These are phyloP conservation scores for Trichoderma endophyticum DNA, from an alignment of 2,329 filamentous ascomycete species.

Conservation along the genomic window DNA sequence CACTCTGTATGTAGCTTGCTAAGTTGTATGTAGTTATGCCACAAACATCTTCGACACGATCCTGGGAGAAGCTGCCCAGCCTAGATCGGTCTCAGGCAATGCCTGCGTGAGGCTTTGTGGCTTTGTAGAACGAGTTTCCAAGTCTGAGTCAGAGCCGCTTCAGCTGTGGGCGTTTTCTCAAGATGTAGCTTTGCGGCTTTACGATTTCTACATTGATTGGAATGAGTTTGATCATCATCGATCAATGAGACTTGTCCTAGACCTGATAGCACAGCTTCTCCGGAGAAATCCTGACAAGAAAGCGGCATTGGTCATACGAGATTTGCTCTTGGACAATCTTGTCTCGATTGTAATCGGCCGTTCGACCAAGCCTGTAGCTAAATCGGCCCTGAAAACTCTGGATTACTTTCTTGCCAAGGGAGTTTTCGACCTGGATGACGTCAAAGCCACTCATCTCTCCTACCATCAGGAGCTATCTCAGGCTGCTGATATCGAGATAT, in stretches of 20 bases:
- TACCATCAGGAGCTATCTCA: conserved; percentile 30
- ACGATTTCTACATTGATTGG: conserved; percentile 64
- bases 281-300: conserved; percentile 45
- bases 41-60: conserved; percentile 46
- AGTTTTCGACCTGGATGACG: conserved; percentile 48
- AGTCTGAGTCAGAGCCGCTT: conserved; percentile 44
- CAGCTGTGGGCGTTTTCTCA: conserved; percentile 51
- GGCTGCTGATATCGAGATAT: conserved; percentile 32
- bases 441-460: conserved; percentile 43
- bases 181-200: conserved; percentile 47
- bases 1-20: conserved; percentile 13
- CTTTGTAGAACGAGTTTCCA: conserved; percentile 58
- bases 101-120: conserved; percentile 58
- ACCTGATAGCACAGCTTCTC: conserved; percentile 53
- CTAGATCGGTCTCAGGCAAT: conserved; percentile 54
- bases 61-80: conserved; percentile 48
- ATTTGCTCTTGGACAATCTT: conserved; percentile 48
- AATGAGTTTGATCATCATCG: conserved; percentile 63
- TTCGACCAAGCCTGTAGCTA: conserved; percentile 61
- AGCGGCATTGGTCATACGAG: conserved; percentile 40
- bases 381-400: conserved; percentile 66
- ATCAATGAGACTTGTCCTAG: conserved; percentile 60
- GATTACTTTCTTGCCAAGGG: conserved; percentile 63
- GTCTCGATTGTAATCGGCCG: conserved; percentile 59
- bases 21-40: conserved; percentile 28